Conservation (phyloP, 2,329 filamentous ascomycete genomes). For the Aspergillus calidoustus region DNA sequence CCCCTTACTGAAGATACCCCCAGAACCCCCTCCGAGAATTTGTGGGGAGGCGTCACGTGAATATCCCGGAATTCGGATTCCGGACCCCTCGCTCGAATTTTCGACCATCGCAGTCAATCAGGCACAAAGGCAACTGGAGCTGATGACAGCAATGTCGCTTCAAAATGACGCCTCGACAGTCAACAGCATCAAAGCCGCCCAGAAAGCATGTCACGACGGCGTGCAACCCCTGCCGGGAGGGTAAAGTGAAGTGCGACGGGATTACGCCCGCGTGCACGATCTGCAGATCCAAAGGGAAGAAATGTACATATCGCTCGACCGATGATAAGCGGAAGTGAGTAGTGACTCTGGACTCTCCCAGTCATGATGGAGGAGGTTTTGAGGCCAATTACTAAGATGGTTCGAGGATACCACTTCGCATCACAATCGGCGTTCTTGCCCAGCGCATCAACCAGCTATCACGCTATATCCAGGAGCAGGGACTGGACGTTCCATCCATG, state of each 20-base stretch:
- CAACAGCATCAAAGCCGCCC: conserved; percentile 26
- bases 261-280: conserved; percentile 42
- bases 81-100: no score
- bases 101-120: no score
- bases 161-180: no score
- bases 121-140: no score
- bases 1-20: no score
- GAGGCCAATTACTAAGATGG: not conserved
- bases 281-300: conserved; percentile 41
- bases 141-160: no score
- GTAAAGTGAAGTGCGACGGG: conserved; percentile 49
- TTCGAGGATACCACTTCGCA: not conserved
- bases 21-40: no score
- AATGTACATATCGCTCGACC: conserved; percentile 43
- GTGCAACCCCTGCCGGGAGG: conserved; percentile 51
- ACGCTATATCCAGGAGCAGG: conserved; percentile 46
- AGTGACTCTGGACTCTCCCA: conserved; percentile 30
- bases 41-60: no score
- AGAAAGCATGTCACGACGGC: conserved; percentile 51
- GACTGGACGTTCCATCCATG: conserved; percentile 44
- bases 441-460: conserved; percentile 39
- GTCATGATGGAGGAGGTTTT: conserved; percentile 20
- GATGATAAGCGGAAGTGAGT: conserved; percentile 45
- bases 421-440: not conserved
- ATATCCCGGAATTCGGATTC: no score